phyloP scores from a whole-genome alignment of 1,284 basidiomycete genomes.

The Leccinum holopus region DNA sequence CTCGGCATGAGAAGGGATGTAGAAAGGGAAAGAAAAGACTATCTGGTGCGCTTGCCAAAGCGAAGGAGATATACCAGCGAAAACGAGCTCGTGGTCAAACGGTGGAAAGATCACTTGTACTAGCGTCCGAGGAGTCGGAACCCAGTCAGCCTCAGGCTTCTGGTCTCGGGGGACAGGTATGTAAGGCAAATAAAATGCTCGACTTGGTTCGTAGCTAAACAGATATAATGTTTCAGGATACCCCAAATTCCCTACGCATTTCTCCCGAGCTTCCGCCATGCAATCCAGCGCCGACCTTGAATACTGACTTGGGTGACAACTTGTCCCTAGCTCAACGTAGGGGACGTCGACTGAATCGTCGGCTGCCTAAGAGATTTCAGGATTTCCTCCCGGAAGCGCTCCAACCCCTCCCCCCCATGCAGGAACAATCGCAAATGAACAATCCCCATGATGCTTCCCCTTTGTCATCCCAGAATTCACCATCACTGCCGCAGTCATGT shows the following conservation, averaged over 20 bases:
- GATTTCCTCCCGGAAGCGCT: not conserved
- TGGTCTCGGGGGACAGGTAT: not conserved
- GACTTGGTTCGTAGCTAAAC: not conserved
- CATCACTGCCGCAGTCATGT: no score
- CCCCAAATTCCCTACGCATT: not conserved
- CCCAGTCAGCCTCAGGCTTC: not conserved
- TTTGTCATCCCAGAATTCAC: not conserved
- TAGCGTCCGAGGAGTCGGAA: no score
- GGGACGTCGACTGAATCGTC: not conserved
- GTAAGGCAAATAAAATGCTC: not conserved
- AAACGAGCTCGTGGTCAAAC: not conserved
- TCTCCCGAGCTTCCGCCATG: not conserved
- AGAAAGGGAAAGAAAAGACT: not conserved
- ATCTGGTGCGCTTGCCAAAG: not conserved
- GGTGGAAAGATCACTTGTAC: not conserved
- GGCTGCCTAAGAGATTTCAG: not conserved
- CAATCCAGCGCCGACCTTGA: not conserved
- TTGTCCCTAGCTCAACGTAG: not conserved
- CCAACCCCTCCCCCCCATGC: not conserved
- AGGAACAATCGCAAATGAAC: not conserved
- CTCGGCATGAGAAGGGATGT: not conserved
- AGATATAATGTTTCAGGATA: not conserved
- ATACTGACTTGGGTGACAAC: not conserved
- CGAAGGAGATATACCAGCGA: not conserved
- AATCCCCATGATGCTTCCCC: not conserved